Evolutionary conservation across 805 yeast species (phyloP).

Genomic region (Suhomyces sp.): DNA sequence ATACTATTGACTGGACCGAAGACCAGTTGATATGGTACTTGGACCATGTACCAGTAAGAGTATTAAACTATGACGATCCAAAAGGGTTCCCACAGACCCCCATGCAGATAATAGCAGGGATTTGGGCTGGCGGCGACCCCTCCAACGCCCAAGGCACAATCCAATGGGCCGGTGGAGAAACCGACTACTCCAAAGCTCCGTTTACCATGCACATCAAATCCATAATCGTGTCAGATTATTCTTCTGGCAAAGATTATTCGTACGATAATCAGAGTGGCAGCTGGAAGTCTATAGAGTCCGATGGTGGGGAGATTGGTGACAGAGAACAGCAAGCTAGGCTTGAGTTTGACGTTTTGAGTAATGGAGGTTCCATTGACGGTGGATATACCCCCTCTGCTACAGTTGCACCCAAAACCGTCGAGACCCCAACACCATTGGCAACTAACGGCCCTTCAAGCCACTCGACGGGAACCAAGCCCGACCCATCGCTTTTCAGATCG

Average conservation of each 20-base stretch:
- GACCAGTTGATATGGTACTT: constrained; percentile 64
- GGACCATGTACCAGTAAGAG: constrained; percentile 69
- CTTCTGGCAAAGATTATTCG: constrained; percentile 49
- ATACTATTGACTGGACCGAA: constrained; percentile 81
- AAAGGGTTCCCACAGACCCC: constrained; percentile 92
- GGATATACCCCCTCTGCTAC: not conserved
- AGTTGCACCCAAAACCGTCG: not conserved
- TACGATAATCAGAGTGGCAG: constrained; percentile 38
- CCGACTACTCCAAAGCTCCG: constrained; percentile 65
- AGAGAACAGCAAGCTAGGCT: constrained; percentile 10
- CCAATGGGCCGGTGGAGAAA: constrained; percentile 78
- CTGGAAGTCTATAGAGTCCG: constrained; percentile 37
- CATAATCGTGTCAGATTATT: constrained; percentile 64
- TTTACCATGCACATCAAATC: constrained; percentile 63
- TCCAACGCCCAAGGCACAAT: constrained; percentile 64
- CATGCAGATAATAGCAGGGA: constrained; percentile 65
- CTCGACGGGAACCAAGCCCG: not conserved
- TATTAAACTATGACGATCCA: constrained; percentile 47
- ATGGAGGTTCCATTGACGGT: constrained; percentile 4
- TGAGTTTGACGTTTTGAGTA: constrained; percentile 6
- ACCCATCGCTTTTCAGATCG: not conserved
- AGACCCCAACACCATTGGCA: constrained; percentile 5
- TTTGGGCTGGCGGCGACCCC: constrained; percentile 84
- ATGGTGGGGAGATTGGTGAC: constrained; percentile 30
- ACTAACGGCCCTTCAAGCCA: constrained; percentile 6